Evolutionary conservation across 2,329 filamentous ascomycete species (phyloP).

Genomic region (Lecanicillium sp.): DNA sequence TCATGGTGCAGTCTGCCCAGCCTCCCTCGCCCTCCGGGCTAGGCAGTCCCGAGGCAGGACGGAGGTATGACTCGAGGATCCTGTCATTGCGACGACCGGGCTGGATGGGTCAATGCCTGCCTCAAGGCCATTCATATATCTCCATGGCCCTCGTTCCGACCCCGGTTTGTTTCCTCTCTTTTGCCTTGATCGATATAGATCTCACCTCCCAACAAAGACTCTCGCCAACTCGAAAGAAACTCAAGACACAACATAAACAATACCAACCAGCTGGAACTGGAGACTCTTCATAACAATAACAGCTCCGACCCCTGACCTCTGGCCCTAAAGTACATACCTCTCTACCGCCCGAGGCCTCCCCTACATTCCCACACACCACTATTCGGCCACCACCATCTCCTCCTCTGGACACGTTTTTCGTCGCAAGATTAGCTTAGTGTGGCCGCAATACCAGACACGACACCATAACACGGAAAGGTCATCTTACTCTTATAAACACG

Average conservation of each 20-base stretch:
- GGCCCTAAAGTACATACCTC: neutral
- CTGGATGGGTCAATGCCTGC: no score
- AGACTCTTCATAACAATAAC: neutral
- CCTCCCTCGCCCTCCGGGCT: constrained; percentile 1
- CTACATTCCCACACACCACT: neutral
- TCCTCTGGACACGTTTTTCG: no score
- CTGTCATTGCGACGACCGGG: neutral
- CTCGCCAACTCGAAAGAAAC: no score
- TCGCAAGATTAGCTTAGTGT: no score
- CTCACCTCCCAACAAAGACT: no score
- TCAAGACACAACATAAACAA: neutral
- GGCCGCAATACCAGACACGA: no score
- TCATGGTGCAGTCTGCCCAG: neutral
- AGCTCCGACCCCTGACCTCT: no score
- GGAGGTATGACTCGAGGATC: constrained; percentile 8
- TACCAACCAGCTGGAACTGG: constrained; percentile 6
- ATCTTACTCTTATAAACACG: no score
- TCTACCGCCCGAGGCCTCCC: neutral
- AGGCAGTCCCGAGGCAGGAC: constrained; percentile 6
- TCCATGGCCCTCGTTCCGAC: neutral
- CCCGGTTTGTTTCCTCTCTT: neutral
- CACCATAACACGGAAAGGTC: no score
- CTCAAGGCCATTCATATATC: constrained; percentile 3
- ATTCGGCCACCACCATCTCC: neutral
- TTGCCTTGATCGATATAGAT: no score